Evolutionary conservation across 2,329 filamentous ascomycete genomes (phyloP).

Genomic region (Dryadomyces quercus-mongolicae): DNA sequence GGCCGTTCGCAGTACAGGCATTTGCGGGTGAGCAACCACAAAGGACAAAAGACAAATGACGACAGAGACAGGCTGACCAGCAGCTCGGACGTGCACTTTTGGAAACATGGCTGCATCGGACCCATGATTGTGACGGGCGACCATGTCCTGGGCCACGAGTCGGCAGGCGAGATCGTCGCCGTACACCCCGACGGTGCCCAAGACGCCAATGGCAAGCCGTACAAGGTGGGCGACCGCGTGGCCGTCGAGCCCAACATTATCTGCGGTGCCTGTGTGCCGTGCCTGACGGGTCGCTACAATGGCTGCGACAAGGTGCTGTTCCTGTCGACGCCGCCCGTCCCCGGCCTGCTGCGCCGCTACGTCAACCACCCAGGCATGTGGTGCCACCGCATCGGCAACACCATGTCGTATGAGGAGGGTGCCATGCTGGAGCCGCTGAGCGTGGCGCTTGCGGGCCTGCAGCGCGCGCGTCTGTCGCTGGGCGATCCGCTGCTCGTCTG

Average conservation of each 20-base stretch:
- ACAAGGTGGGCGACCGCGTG: slow-evolving; percentile 80
- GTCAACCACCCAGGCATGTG: slow-evolving; percentile 89
- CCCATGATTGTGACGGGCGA: slow-evolving; percentile 86
- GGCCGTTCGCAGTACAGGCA: slow-evolving; percentile 86
- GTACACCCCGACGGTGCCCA: slow-evolving; percentile 39
- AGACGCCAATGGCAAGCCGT: slow-evolving; percentile 54
- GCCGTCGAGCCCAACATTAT: slow-evolving; percentile 91
- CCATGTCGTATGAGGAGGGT: slow-evolving; percentile 85
- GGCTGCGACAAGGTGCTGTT: slow-evolving; percentile 80
- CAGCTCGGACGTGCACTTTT: slow-evolving; percentile 92
- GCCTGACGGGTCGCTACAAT: slow-evolving; percentile 87
- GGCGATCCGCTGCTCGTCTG: slow-evolving; percentile 84
- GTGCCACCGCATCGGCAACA: slow-evolving; percentile 81
- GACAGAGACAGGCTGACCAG: background rate
- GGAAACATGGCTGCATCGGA: slow-evolving; percentile 89
- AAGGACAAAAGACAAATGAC: no score
- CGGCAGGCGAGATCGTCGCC: slow-evolving; percentile 71
- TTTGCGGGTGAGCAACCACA: slow-evolving; percentile 77
- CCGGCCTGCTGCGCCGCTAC: slow-evolving; percentile 79
- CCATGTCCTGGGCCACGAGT: slow-evolving; percentile 92
- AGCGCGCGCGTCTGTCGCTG: slow-evolving; percentile 66
- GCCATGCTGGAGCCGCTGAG: slow-evolving; percentile 82
- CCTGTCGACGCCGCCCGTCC: slow-evolving; percentile 79
- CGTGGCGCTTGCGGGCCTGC: slow-evolving; percentile 79
- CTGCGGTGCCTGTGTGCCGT: slow-evolving; percentile 82